Base-by-base conservation (phyloP, 805 yeast species). In the Candida qinlingensis region DNA sequence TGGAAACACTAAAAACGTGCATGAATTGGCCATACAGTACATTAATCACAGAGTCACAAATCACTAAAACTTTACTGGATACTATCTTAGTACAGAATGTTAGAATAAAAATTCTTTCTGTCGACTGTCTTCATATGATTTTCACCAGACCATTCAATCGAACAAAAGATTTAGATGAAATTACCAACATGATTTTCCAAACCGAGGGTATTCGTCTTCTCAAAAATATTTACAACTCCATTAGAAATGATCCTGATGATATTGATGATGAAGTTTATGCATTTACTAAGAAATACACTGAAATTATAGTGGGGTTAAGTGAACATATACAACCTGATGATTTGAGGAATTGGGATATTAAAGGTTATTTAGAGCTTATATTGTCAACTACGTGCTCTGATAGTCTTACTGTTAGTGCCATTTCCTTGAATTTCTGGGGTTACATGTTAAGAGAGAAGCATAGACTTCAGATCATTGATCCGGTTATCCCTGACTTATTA, bases 391-490 rank as follows among this genome's bases (percentile, higher is more conserved):
- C 96, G 0, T 77, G 75, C 58, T 94, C 89, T 61, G 86, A 88
- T 28, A 87, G 96, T 58, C 73, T 94, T 48, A 84, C 92, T n/a
- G 83, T 92, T 3, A 85, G 96, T 44, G 96, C 97, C 0, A 74
- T 94, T 13, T 87, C 97, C 0, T 68, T 94, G 45, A 96, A 90
- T 63, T 85, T 94, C 70, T 95, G 99, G 99, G 89, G 96, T 52
- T 80, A 92, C 2, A 80, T 92, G 55, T 69, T 95, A 45, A 76
- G 99, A 58, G 79, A 83, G 49, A 96, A 90, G 56, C 79, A 80
- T 10, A 76, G 75, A 54, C 71, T 74, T 6, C 76, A 79, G 37
- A 58, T 71, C 33, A 80, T 85, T 39, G 73, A 74, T 45, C 68
- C 69, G 7, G 66, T 85, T 12, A 68, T 87, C 48, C 84, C 94